These are phyloP conservation scores for Fusarium citri DNA, from an alignment of 2,329 filamentous ascomycete species.

Conservation along the genomic window DNA sequence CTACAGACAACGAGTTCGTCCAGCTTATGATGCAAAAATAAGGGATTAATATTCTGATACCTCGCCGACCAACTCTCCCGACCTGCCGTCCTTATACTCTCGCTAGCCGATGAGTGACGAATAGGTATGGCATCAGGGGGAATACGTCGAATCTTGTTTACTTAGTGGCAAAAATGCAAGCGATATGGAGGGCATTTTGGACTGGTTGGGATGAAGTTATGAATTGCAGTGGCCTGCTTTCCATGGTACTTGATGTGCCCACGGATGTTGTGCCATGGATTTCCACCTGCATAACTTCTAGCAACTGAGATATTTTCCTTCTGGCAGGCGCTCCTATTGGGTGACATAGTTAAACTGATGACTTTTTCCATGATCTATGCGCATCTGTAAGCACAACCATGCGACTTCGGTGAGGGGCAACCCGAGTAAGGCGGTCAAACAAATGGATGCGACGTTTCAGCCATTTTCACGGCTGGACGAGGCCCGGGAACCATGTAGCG, in stretches of 20 bases:
- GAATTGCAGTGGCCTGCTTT: conserved; percentile 43
- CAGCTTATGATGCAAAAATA: conserved; percentile 98
- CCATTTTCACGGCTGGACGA: conserved; percentile 7
- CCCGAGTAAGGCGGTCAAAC: conserved; percentile 31
- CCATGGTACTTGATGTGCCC: conserved; percentile 43
- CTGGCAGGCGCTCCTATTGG: conserved; percentile 11
- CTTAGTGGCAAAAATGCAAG: conserved; percentile 49
- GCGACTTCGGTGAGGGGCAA: conserved; percentile 26
- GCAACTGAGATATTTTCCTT: conserved; percentile 43
- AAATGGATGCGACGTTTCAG: conserved; percentile 15
- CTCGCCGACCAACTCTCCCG: conserved; percentile 37
- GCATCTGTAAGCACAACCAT: conserved; percentile 11
- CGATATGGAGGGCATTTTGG: conserved; percentile 46
- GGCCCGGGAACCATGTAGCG: neutral
- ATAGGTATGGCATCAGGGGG: conserved; percentile 32
- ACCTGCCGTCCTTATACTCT: conserved; percentile 30
- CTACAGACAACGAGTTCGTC: conserved; percentile 87
- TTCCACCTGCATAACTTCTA: conserved; percentile 33
- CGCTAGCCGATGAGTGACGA: conserved; percentile 29
- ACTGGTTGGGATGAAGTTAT: conserved; percentile 45
- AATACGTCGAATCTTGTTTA: conserved; percentile 43
- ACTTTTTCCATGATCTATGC: neutral
- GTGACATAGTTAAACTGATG: conserved; percentile 13
- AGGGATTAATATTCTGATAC: conserved; percentile 48
- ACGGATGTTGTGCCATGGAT: conserved; percentile 37